Evolutionary conservation across 2,329 filamentous ascomycete species (phyloP).

Genomic region (Fusarium oxysporum): DNA sequence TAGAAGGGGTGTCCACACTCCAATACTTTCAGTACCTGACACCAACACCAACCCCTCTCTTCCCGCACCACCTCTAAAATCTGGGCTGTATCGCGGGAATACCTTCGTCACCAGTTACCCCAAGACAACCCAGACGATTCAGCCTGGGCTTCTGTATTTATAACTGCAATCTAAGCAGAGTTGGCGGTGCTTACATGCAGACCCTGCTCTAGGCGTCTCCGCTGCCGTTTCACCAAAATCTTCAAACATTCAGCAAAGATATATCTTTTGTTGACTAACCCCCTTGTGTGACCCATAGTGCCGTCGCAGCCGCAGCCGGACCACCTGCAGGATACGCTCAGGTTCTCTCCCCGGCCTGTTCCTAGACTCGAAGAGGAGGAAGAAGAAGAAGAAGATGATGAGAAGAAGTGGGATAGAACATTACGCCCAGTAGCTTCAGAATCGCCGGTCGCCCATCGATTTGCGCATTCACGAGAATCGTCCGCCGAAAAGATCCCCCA

Average conservation of each 20-base stretch:
- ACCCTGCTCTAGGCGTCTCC: slow-evolving; percentile 24
- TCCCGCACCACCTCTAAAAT: slow-evolving; percentile 36
- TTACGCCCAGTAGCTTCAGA: slow-evolving; percentile 60
- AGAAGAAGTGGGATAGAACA: slow-evolving; percentile 63
- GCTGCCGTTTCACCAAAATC: slow-evolving; percentile 36
- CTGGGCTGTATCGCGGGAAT: slow-evolving; percentile 41
- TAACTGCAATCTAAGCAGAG: neutral
- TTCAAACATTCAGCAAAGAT: slow-evolving; percentile 30
- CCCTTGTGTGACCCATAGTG: slow-evolving; percentile 55
- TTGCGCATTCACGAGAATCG: slow-evolving; percentile 68
- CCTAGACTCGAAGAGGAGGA: slow-evolving; percentile 66
- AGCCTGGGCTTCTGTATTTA: neutral
- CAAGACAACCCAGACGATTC: slow-evolving; percentile 1
- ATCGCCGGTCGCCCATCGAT: slow-evolving; percentile 53
- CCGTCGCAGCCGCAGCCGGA: slow-evolving; percentile 71
- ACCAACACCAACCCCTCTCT: slow-evolving; percentile 39
- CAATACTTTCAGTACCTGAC: slow-evolving; percentile 16
- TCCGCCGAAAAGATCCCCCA: slow-evolving; percentile 65
- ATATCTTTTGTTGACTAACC: slow-evolving; percentile 40
- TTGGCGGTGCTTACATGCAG: slow-evolving; percentile 14
- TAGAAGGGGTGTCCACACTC: slow-evolving; percentile 32
- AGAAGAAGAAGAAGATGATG: slow-evolving; percentile 64
- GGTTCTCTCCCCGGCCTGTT: slow-evolving; percentile 63
- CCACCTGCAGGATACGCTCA: slow-evolving; percentile 63
- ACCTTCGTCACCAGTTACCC: slow-evolving; percentile 32